Conservation (phyloP, 164 flowering plant species). For the Vitis cinerea region DNA sequence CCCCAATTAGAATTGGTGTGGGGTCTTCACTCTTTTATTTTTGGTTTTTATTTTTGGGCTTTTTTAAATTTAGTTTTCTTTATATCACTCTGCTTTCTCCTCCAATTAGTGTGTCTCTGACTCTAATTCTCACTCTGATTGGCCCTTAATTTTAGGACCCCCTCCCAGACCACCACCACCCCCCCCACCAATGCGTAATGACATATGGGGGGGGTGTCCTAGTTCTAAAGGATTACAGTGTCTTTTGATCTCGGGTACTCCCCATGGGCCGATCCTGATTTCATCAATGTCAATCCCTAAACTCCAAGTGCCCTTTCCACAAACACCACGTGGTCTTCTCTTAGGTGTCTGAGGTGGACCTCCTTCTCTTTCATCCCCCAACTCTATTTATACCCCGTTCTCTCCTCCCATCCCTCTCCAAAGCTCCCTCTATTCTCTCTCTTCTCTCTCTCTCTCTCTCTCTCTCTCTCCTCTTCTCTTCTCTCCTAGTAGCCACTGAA, state of each 20-base stretch:
- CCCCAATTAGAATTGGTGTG: too few relatives aligned
- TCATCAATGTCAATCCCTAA: neutral
- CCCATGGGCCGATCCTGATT: neutral
- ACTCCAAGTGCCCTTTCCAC: slow-evolving; percentile 21
- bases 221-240: too few relatives aligned
- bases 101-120: neutral
- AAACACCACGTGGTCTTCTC: slow-evolving; percentile 32
- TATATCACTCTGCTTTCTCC: too few relatives aligned
- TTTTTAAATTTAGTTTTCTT: too few relatives aligned
- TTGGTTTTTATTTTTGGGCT: too few relatives aligned
- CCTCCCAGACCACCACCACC: slow-evolving; percentile 1
- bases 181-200: too few relatives aligned
- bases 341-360: slow-evolving; percentile 27
- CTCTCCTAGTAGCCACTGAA: neutral
- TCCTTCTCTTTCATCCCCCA: slow-evolving; percentile 3
- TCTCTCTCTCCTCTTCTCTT: neutral
- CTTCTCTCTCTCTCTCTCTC: slow-evolving; percentile 9
- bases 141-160: slow-evolving; percentile 12
- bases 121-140: slow-evolving; percentile 10
- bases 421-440: slow-evolving; percentile 10
- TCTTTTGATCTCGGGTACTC: too few relatives aligned
- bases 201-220: too few relatives aligned
- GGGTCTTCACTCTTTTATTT: too few relatives aligned
- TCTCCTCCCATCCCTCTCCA: slow-evolving; percentile 7
- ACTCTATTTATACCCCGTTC: slow-evolving; percentile 24